Base-by-base conservation (phyloP, 2,329 filamentous ascomycete genomes). In the Aspergillus pseudoviridinutans region DNA sequence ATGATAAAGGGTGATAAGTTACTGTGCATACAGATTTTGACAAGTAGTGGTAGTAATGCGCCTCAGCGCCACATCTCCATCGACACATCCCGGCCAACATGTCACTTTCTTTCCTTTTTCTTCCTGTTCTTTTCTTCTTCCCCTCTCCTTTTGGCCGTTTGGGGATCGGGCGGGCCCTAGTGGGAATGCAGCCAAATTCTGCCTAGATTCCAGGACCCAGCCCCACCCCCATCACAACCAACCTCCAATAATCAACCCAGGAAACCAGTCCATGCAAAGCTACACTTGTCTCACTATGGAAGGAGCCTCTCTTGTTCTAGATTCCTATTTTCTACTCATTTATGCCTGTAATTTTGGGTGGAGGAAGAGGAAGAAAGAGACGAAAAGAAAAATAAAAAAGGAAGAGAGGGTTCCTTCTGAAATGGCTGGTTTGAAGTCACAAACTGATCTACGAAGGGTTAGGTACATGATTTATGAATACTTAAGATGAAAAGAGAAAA, bases 121-220 rank as follows among this genome's bases (percentile, higher is more conserved):
- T 20, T 32, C 38, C 7, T 28, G 50, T 28, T n/a, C 24, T 25
- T 24, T 53, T 53, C 25, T 42, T 27, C 27, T 14, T 49, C 25
- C 28, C 14, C 9, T 22, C n/a, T 25, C 20, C 20, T 41, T 54
- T 29, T 12, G 28, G 27, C 10, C 24, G 27, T 22, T 38, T 41
- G 14, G 53, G 52, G 53, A 62, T 61, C 57, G 50, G 59, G 58
- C 57, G 50, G 59, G 58, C 62, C 60, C 62, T 64, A 64, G 60
- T 63, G 62, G 62, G 62, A 64, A 64, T 63, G 60, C 35, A 62
- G 20, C 55, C 56, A 46, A 24, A 20, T 38, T 50, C 38, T 28
- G 22, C 20, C 14, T 35, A 20, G 54, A 38, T 22, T 28, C 47
- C 28, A 35, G 27, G 49, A 3, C 14, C 24, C 17, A 28, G 49